A percentile compares a stretch with the other conserved stretches of the same genome.
phyloP scores from a whole-genome alignment of 2,329 filamentous ascomycete species.

The Diaporthe australafricana region DNA sequence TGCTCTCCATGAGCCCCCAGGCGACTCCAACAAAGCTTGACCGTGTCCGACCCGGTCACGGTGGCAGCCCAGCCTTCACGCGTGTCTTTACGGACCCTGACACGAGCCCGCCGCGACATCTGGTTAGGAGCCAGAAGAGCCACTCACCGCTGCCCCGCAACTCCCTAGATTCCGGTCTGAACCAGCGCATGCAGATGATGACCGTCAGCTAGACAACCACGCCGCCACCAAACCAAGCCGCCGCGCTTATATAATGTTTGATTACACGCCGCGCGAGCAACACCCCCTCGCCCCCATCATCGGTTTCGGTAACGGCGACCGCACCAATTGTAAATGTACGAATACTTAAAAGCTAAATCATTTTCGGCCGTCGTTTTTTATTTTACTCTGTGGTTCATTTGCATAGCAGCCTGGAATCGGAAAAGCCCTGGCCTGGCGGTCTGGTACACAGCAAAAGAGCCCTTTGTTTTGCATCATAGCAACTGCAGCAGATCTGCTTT shows the following conservation, averaged over 20 bases:
- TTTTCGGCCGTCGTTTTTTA: conserved; percentile 27
- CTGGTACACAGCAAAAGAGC: conserved; percentile 30
- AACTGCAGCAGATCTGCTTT: conserved; percentile 35
- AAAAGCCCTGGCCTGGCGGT: conserved; percentile 29
- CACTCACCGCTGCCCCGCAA: conserved; percentile 62
- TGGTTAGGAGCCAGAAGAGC: conserved; percentile 64
- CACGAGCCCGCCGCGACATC: conserved; percentile 64
- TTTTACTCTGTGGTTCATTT: conserved; percentile 31
- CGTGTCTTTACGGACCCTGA: conserved; percentile 73
- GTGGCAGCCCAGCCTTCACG: conserved; percentile 76
- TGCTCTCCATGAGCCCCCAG: conserved; percentile 67
- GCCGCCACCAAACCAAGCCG: conserved; percentile 8
- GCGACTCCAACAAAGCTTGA: conserved; percentile 59
- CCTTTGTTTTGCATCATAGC: conserved; percentile 30
- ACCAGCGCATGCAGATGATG: conserved; percentile 72
- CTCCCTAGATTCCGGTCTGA: conserved; percentile 63
- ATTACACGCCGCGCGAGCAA: conserved; percentile 31
- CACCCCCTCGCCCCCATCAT: conserved; percentile 4
- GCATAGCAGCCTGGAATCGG: conserved; percentile 37
- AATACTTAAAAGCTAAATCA: conserved; percentile 37
- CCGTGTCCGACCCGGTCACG: conserved; percentile 52
- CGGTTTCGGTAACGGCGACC: conserved; percentile 30
- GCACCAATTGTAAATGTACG: conserved; percentile 37
- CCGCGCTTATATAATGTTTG: conserved; percentile 37
- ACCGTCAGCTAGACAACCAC: conserved; percentile 62